Evolutionary conservation across 2,329 filamentous ascomycete species (phyloP).

Genomic region (Xylariaceae sp.): DNA sequence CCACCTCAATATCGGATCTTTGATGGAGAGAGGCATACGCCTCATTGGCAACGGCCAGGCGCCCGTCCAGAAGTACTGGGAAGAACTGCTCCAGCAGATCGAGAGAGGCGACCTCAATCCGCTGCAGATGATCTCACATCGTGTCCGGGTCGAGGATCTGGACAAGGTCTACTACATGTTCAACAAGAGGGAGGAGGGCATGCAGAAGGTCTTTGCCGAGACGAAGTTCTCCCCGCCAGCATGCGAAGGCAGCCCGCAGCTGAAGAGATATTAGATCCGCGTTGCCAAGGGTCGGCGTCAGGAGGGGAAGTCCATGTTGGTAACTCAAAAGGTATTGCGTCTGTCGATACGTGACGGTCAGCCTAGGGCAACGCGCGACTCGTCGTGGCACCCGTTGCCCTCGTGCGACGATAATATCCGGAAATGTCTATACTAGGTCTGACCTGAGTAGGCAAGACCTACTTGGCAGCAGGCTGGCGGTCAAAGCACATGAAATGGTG

Average conservation of each 20-base stretch:
- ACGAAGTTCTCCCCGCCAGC: slow-evolving; percentile 52
- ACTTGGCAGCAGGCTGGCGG: too few relatives aligned
- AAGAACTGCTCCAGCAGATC: slow-evolving; percentile 66
- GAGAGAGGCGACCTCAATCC: slow-evolving; percentile 67
- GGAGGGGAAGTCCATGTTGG: not conserved
- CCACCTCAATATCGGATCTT: slow-evolving; percentile 75
- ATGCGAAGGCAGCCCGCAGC: slow-evolving; percentile 15
- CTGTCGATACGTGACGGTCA: not conserved
- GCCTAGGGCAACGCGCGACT: too few relatives aligned
- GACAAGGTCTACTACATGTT: slow-evolving; percentile 63
- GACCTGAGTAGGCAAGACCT: too few relatives aligned
- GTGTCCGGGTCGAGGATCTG: slow-evolving; percentile 69
- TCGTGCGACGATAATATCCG: too few relatives aligned
- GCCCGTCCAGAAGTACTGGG: slow-evolving; percentile 81
- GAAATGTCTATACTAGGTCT: too few relatives aligned
- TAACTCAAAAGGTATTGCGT: not conserved
- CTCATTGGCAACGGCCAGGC: slow-evolving; percentile 65
- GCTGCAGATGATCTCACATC: slow-evolving; percentile 75
- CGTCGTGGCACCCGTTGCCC: too few relatives aligned
- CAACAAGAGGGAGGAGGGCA: slow-evolving; percentile 57
- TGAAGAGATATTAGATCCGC: slow-evolving; percentile 16
- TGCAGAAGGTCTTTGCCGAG: slow-evolving; percentile 76
- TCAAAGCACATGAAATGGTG: too few relatives aligned
- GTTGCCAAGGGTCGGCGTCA: not conserved
- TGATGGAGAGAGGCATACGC: slow-evolving; percentile 84